These are phyloP conservation scores for Sambucus nigra DNA, from an alignment of 129 eudicot species.

Conservation along the genomic window DNA sequence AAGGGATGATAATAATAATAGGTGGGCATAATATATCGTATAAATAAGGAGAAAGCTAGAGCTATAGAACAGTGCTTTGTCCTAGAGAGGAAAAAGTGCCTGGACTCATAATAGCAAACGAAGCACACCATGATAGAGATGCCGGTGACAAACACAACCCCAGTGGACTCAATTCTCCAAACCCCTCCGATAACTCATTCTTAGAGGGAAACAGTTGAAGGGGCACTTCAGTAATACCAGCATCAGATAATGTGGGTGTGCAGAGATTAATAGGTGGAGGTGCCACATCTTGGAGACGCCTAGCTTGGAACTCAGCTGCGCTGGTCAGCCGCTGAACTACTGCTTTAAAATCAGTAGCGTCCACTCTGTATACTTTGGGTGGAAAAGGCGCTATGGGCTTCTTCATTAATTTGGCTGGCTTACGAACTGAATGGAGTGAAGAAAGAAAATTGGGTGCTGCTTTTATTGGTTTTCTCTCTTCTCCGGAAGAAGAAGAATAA, in stretches of 20 bases:
- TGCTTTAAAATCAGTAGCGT: constrained; percentile 41
- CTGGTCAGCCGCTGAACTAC: constrained; percentile 65
- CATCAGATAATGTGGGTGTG: constrained; percentile 1
- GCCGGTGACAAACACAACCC: constrained; percentile 31
- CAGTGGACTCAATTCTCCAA: constrained; percentile 24
- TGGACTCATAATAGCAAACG: constrained; percentile 50
- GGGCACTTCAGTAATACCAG: too few relatives aligned
- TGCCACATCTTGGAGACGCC: constrained; percentile 32
- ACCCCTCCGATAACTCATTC: constrained; percentile 14
- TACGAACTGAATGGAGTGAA: constrained; percentile 37
- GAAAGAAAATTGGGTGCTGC: constrained; percentile 15
- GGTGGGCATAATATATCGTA: too few relatives aligned
- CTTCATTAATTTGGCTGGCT: constrained; percentile 27
- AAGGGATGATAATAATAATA: too few relatives aligned
- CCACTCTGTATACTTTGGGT: constrained; percentile 54
- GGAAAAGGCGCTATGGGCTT: constrained; percentile 62
- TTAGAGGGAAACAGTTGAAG: not conserved
- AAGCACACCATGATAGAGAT: constrained; percentile 39
- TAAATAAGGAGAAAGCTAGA: too few relatives aligned
- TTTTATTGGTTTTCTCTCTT: not conserved
- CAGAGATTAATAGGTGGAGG: constrained; percentile 46
- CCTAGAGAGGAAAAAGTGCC: constrained; percentile 19
- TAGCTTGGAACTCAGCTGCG: constrained; percentile 28
- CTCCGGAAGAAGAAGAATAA: constrained; percentile 17
- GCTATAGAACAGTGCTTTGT: constrained; percentile 19